These are phyloP conservation scores for Uromyces viciae-fabae DNA, from an alignment of 1,284 basidiomycete genomes.

Conservation along the genomic window DNA sequence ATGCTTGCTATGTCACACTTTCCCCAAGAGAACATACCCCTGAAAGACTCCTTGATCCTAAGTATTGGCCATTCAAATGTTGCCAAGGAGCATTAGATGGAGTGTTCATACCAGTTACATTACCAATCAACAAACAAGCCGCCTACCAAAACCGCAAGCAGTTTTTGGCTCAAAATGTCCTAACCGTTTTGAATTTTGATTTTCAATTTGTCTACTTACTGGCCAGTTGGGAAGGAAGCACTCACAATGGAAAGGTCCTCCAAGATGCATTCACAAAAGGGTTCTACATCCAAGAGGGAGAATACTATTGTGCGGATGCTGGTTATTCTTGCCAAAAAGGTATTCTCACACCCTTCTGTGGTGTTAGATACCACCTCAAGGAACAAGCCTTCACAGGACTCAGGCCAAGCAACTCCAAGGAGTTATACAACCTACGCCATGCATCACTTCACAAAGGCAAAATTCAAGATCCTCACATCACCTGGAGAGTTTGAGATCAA, in stretches of 20 bases:
- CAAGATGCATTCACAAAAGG: neutral
- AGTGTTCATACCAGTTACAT: neutral
- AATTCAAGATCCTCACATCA: neutral
- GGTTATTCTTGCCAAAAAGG: neutral
- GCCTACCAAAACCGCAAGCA: neutral
- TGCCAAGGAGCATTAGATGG: neutral
- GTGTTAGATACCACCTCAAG: neutral
- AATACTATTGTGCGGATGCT: neutral
- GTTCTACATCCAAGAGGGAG: neutral
- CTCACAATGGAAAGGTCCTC: neutral
- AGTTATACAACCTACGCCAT: slow-evolving; percentile 16
- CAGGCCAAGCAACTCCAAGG: neutral
- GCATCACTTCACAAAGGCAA: neutral
- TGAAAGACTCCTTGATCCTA: neutral
- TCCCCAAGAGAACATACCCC: neutral
- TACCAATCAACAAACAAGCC: neutral
- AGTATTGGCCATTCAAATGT: neutral
- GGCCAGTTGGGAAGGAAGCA: slow-evolving; percentile 20
- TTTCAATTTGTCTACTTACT: neutral
- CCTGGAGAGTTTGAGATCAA: neutral
- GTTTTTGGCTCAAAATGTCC: neutral
- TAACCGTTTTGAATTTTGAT: neutral
- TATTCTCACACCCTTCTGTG: neutral
- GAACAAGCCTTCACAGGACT: neutral
- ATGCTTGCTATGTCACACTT: neutral